Evolutionary conservation across 768 basidiomycete species (phyloP).

Genomic region (Porphyrellus cyaneotinctus): DNA sequence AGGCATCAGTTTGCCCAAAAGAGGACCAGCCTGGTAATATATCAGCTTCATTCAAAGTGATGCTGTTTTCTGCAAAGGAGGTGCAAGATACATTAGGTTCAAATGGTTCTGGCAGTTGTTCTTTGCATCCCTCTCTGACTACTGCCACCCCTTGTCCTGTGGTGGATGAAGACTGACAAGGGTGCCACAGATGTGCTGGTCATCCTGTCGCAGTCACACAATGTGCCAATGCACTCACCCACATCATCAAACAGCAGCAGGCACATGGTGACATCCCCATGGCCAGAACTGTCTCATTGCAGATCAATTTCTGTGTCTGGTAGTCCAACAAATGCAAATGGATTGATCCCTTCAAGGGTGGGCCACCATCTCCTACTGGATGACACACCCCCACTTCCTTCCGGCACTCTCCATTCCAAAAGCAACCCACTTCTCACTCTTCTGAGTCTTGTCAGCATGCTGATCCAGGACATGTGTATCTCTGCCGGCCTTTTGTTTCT

Average conservation of each 20-base stretch:
- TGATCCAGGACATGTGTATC: constrained; percentile 33
- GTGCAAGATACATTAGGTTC: constrained; percentile 68
- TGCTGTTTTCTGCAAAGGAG: constrained; percentile 36
- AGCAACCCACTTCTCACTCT: constrained; percentile 64
- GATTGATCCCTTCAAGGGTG: constrained; percentile 49
- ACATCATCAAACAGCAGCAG: constrained; percentile 56
- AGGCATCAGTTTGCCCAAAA: constrained; percentile 42
- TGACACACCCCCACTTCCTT: constrained; percentile 56
- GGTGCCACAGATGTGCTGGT: constrained; percentile 85
- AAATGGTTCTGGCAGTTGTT: constrained; percentile 56
- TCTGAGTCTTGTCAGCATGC: constrained; percentile 55
- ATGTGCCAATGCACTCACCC: constrained; percentile 43
- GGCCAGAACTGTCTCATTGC: constrained; percentile 49
- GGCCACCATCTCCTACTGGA: constrained; percentile 49
- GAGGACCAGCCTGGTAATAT: constrained; percentile 38
- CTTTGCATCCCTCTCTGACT: constrained; percentile 70
- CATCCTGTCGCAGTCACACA: constrained; percentile 49
- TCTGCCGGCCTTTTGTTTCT: constrained; percentile 51
- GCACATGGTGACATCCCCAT: constrained; percentile 45
- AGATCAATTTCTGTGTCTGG: constrained; percentile 65
- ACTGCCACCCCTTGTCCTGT: constrained; percentile 53
- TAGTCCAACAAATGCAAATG: constrained; percentile 63
- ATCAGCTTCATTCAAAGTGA: constrained; percentile 32
- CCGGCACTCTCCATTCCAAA: constrained; percentile 69
- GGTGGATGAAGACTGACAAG: constrained; percentile 93